Percentiles rank a stretch among this genome's conserved stretches.
phyloP scores from a whole-genome alignment of 176 grass and related monocot species.

The Avena insularis region DNA sequence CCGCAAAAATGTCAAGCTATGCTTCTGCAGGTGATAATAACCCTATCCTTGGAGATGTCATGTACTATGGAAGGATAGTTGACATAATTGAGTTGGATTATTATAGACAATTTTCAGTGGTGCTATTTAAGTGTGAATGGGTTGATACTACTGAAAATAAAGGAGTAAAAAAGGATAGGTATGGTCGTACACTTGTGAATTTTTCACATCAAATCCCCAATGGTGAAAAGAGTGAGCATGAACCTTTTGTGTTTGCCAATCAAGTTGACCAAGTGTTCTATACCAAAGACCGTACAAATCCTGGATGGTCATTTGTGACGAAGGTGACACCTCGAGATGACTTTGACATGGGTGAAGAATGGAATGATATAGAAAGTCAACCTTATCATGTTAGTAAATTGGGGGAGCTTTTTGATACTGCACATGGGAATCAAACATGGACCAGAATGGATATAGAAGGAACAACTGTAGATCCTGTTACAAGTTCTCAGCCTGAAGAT shows the following conservation, averaged over 20 bases:
- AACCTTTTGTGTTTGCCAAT: slow-evolving; percentile 28
- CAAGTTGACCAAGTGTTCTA: slow-evolving; percentile 43
- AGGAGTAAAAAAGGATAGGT: slow-evolving; percentile 29
- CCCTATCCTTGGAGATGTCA: slow-evolving; percentile 33
- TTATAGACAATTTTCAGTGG: background rate
- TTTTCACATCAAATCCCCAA: slow-evolving; percentile 25
- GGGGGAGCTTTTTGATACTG: background rate
- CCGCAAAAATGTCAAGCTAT: background rate
- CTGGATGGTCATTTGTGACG: slow-evolving; percentile 13
- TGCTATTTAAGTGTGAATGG: slow-evolving; percentile 48
- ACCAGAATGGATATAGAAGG: background rate
- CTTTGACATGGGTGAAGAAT: slow-evolving; percentile 28
- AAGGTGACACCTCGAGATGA: slow-evolving; percentile 25
- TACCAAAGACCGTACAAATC: background rate
- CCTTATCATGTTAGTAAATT: slow-evolving; percentile 12
- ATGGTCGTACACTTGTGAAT: slow-evolving; percentile 29
- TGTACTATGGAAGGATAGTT: slow-evolving; percentile 31
- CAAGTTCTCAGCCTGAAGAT: background rate
- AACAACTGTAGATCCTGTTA: background rate
- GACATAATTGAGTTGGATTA: slow-evolving; percentile 38
- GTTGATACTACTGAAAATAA: background rate
- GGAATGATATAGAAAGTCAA: slow-evolving; percentile 30
- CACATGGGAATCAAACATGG: background rate
- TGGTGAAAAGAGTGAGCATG: slow-evolving; percentile 9
- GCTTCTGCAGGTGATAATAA: slow-evolving; percentile 1